These are phyloP conservation scores for Penicillium corylophilum DNA, from an alignment of 2,329 filamentous ascomycete genomes.

Conservation along the genomic window DNA sequence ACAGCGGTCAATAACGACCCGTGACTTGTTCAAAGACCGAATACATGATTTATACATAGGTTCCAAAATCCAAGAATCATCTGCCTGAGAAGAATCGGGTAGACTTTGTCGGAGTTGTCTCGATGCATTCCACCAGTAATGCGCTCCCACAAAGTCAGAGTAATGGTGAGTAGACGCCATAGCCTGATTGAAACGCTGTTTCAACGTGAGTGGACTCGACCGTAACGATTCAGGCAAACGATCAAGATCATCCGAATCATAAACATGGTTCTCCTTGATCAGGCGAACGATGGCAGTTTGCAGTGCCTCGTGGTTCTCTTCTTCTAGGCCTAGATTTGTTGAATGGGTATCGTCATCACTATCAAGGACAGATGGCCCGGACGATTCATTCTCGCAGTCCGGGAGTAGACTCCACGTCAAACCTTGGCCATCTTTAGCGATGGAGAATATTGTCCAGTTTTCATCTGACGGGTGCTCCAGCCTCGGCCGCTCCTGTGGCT, in stretches of 20 bases:
- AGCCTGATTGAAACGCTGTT: constrained; percentile 59
- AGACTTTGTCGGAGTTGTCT: constrained; percentile 67
- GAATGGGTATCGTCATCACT: constrained; percentile 46
- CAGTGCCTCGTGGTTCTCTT: constrained; percentile 77
- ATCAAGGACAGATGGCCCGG: constrained; percentile 60
- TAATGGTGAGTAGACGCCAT: constrained; percentile 73
- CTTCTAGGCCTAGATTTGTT: constrained; percentile 60
- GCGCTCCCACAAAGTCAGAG: constrained; percentile 79
- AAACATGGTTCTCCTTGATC: constrained; percentile 79
- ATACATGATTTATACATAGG: constrained; percentile 65
- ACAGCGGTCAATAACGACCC: constrained; percentile 35
- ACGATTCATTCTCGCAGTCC: constrained; percentile 53
- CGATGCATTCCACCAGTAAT: constrained; percentile 81
- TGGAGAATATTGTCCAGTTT: constrained; percentile 77
- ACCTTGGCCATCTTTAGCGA: constrained; percentile 69
- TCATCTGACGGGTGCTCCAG: constrained; percentile 77
- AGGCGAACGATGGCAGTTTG: constrained; percentile 78
- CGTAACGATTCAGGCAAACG: constrained; percentile 4
- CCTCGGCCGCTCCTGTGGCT: constrained; percentile 50
- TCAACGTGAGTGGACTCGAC: constrained; percentile 26
- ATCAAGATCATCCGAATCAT: constrained; percentile 50
- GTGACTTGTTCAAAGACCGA: constrained; percentile 33
- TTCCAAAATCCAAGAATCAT: constrained; percentile 68
- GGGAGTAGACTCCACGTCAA: constrained; percentile 65
- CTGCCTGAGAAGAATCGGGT: constrained; percentile 52